phyloP scores from a whole-genome alignment of 2,329 filamentous ascomycete species.

The Seiridium cupressi region DNA sequence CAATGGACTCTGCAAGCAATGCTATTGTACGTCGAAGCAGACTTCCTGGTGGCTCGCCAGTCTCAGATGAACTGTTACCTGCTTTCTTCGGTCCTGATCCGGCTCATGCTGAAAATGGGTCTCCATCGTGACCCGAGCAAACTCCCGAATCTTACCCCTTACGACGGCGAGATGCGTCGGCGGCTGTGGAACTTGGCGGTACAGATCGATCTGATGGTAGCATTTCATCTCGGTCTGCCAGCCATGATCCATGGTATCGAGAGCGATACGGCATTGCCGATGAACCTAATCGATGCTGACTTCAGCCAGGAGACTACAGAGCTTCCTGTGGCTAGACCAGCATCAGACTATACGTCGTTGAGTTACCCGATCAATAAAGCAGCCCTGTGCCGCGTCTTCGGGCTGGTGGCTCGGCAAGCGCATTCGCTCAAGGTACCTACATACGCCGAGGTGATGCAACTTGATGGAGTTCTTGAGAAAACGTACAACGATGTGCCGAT shows the following conservation, averaged over 20 bases:
- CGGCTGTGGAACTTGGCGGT: constrained; percentile 52
- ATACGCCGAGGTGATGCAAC: constrained; percentile 47
- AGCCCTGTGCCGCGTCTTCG: constrained; percentile 45
- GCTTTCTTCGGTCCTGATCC: constrained; percentile 46
- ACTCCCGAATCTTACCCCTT: constrained; percentile 47
- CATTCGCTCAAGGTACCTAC: constrained; percentile 46
- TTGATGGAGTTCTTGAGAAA: constrained; percentile 45
- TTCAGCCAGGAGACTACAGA: constrained; percentile 54
- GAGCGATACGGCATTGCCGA: constrained; percentile 59
- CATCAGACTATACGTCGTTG: constrained; percentile 58
- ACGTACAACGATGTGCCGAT: constrained; percentile 43
- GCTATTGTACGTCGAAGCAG: constrained; percentile 49
- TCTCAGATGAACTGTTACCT: constrained; percentile 55
- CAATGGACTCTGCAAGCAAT: constrained; percentile 48
- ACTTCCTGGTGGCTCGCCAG: constrained; percentile 50
- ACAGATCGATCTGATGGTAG: constrained; percentile 62
- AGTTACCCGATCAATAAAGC: constrained; percentile 55
- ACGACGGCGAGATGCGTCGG: constrained; percentile 53
- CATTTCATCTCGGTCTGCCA: constrained; percentile 67
- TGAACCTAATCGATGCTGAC: constrained; percentile 65
- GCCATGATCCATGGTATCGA: constrained; percentile 64
- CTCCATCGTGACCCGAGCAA: constrained; percentile 55
- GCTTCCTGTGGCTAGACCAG: constrained; percentile 55
- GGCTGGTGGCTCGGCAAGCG: constrained; percentile 46
- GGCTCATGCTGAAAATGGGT: constrained; percentile 58